Evolutionary conservation across 2,329 filamentous ascomycete genomes (phyloP).

Genomic region (Pyricularia pennisetigena): DNA sequence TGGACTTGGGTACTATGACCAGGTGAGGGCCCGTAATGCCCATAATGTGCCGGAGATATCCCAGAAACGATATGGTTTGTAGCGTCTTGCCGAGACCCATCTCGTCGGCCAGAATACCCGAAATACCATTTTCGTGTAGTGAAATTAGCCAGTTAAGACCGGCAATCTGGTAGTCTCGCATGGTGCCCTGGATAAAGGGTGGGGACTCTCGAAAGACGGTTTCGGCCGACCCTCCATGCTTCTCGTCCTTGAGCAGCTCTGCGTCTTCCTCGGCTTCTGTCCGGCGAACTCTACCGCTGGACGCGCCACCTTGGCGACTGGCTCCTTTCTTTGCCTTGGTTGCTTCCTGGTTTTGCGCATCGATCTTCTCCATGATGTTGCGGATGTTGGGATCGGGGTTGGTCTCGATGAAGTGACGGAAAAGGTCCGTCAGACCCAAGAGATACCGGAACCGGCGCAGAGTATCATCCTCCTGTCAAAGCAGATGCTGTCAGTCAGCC

Average conservation of each 20-base stretch:
- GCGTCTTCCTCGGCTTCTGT: conserved; percentile 98
- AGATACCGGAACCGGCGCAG: conserved; percentile 92
- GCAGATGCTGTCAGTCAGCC: conserved; percentile 6
- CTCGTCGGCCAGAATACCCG: conserved; percentile 93
- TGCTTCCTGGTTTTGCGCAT: conserved; percentile 77
- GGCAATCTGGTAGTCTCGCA: conserved; percentile 95
- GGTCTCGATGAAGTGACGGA: conserved; percentile 97
- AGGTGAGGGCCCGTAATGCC: conserved; percentile 87
- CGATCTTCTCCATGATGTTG: conserved; percentile 88
- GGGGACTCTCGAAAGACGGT: conserved; percentile 93
- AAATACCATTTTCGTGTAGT: conserved; percentile 96
- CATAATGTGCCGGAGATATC: conserved; percentile 85
- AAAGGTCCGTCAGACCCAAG: conserved; percentile 87
- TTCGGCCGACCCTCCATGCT: conserved; percentile 73
- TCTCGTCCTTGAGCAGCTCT: conserved; percentile 79
- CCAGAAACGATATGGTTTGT: conserved; percentile 93
- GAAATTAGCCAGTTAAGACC: conserved; percentile 98
- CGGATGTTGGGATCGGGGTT: conserved; percentile 94
- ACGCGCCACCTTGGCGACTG: conserved; percentile 75
- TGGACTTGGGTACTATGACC: conserved; percentile 90
- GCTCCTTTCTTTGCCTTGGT: conserved; percentile 62
- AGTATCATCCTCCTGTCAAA: conserved; percentile 75
- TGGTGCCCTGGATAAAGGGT: conserved; percentile 73
- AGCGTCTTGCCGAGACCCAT: conserved; percentile 98
- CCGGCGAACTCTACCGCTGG: conserved; percentile 66